These are phyloP conservation scores for Anisodus tanguticus DNA, from an alignment of 257 asterid species.

Conservation along the genomic window DNA sequence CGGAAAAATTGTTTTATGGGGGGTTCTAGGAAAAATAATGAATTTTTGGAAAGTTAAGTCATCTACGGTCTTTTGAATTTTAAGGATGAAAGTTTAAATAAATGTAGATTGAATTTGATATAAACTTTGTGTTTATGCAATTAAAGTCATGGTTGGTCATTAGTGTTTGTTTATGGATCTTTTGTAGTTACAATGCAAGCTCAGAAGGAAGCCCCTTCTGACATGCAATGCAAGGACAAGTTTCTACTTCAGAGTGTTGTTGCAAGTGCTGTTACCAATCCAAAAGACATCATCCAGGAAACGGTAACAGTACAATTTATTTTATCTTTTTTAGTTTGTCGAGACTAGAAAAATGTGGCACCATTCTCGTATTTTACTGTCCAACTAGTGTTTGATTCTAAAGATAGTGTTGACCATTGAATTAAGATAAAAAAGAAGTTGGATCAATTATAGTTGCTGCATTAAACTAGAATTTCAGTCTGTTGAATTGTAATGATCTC, in stretches of 20 bases:
- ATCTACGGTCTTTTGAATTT: not conserved
- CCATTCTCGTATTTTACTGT: not conserved
- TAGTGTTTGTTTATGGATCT: conserved; percentile 37
- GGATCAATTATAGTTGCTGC: not conserved
- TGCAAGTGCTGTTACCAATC: conserved; percentile 38
- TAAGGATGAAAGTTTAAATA: not conserved
- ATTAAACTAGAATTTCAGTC: not conserved
- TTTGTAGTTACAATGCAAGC: conserved; percentile 39
- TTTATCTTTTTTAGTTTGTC: conserved; percentile 20
- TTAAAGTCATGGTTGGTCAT: not conserved
- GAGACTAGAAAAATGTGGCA: conserved; percentile 3
- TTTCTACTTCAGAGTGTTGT: conserved; percentile 7
- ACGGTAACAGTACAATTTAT: conserved; percentile 52
- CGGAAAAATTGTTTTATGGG: not conserved
- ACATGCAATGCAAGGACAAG: conserved; percentile 24
- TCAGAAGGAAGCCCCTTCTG: conserved; percentile 23
- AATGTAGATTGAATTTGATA: conserved; percentile 4
- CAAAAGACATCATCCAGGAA: conserved; percentile 66
- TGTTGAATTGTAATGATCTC: not conserved
- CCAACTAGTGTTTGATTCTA: conserved; percentile 20
- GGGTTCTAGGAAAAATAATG: not conserved
- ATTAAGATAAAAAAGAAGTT: conserved; percentile 5
- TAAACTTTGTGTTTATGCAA: not conserved
- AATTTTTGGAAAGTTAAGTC: not conserved
- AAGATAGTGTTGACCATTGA: not conserved